Evolutionary conservation across 2,329 filamentous ascomycete species (phyloP), one percentile per base, ranked within the genome.

Genomic region (Torrubiella hemipterigena): DNA sequence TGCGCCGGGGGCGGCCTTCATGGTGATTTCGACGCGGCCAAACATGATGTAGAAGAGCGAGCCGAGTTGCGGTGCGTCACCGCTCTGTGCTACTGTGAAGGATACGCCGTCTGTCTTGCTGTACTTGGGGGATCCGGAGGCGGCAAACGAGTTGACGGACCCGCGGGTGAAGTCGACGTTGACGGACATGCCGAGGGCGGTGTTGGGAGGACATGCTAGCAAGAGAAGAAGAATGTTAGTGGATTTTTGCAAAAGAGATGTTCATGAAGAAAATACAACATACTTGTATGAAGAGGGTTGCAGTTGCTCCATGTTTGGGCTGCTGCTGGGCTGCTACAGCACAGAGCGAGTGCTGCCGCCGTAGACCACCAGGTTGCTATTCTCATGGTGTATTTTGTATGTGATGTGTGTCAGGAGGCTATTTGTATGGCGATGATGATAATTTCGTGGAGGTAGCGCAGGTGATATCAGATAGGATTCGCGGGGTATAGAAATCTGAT

Each of bases 21-120:
- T 69, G 19, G 74, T 78, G 43, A 87, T 73, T 42, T 93, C 81
- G 49, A 95, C 82, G 40, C 79, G 81, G 43, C 91, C 91, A 54
- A 95, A 98, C 91, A 98, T 96, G 62, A 98, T 94, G 67, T 95
- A 96, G 73, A 93, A 96, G 47, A 91, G 74, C 38, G 86, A 93
- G 41, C 71, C 70, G 38, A 98, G 73, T 53, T 89, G 81, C 0
- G 91, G 91, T 4, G 85, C 73, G 50, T 98, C 84, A 35, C 89
- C 87, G 30, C 77, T 67, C 48, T 77, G 63, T 31, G 73, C 58
- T 31, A 98, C 78, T 17, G 83, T 86, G 53, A 98, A 93, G 12
- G 72, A 73, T 17, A 72, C 87, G 36, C 91, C 91, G 50, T 87
- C 71, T 17, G 31, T 10, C 8, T 65, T 64, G 51, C 67, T 71